A percentile compares a stretch with the other conserved stretches of the same genome.
phyloP scores from a whole-genome alignment of 495 filamentous ascomycete species.

The Physcia stellaris region DNA sequence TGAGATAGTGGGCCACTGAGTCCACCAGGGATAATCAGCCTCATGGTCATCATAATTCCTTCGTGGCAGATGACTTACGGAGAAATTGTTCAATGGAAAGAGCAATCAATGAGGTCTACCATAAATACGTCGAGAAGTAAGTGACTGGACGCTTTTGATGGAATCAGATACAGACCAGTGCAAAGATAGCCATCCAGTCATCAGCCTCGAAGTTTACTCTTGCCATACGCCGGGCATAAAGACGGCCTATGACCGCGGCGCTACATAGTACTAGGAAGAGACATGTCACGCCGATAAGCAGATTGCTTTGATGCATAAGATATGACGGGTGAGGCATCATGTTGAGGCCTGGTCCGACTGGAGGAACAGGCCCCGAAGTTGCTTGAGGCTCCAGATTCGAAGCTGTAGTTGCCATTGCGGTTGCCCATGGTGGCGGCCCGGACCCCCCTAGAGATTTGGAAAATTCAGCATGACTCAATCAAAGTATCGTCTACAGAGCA shows the following conservation, averaged over 20 bases:
- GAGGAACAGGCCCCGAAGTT: no score
- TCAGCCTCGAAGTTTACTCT: not conserved
- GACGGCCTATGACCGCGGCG: not conserved
- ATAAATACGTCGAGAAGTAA: not conserved
- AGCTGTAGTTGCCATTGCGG: no score
- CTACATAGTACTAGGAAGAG: not conserved
- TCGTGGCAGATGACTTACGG: not conserved
- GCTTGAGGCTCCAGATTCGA: no score
- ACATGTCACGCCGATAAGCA: not conserved
- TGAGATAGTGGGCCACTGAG: not conserved
- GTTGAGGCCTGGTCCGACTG: no score
- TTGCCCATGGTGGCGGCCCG: no score
- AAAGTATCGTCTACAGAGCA: no score
- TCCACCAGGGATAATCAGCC: not conserved
- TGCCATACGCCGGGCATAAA: slow-evolving; percentile 1
- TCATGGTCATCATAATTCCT: no score
- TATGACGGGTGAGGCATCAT: no score
- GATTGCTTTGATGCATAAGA: no score
- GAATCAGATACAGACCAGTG: not conserved
- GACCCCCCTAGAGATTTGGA: no score
- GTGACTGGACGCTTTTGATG: not conserved
- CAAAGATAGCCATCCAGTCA: slow-evolving; percentile 1
- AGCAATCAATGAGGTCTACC: not conserved
- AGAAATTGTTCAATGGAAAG: not conserved
- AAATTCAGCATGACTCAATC: no score